phyloP scores from a whole-genome alignment of 116 monocot genomes.

The Posidonia oceanica region DNA sequence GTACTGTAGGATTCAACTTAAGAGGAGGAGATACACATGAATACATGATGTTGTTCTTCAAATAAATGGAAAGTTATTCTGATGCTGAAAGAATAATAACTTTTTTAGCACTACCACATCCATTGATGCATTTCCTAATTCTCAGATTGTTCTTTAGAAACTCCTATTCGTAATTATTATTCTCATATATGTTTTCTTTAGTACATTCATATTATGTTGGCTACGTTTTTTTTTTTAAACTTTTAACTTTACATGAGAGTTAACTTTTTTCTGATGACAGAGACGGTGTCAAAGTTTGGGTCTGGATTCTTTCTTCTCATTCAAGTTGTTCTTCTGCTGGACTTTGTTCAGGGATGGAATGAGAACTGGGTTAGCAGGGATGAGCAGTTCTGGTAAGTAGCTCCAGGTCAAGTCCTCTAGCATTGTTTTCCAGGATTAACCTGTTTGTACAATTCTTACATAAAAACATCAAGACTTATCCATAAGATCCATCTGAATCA shows the following conservation, averaged over 20 bases:
- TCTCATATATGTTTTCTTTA: background rate
- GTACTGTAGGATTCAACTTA: too few species aligned
- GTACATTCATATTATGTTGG: background rate
- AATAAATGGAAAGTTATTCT: too few species aligned
- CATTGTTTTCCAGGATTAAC: background rate
- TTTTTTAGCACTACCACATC: too few species aligned
- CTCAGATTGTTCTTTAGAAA: too few species aligned
- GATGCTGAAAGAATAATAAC: too few species aligned
- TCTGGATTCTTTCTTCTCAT: conserved; percentile 90
- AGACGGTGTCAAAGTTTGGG: conserved; percentile 85
- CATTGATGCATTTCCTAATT: too few species aligned
- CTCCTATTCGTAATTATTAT: too few species aligned
- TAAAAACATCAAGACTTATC: too few species aligned
- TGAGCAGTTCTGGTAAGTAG: conserved; percentile 74
- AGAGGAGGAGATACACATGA: too few species aligned
- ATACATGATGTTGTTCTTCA: too few species aligned
- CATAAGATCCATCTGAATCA: too few species aligned
- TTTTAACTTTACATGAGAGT: background rate
- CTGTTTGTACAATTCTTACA: too few species aligned
- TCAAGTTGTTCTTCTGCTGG: conserved; percentile 75
- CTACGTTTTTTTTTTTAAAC: background rate
- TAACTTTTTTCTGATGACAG: conserved; percentile 16
- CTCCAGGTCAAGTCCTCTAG: background rate
- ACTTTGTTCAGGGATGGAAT: conserved; percentile 82
- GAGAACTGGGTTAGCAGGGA: conserved; percentile 92